A percentile compares a stretch with the other conserved stretches of the same genome.
Conservation (phyloP, 208 protist genomes). For the Herpetomonas samuelpessoai region DNA sequence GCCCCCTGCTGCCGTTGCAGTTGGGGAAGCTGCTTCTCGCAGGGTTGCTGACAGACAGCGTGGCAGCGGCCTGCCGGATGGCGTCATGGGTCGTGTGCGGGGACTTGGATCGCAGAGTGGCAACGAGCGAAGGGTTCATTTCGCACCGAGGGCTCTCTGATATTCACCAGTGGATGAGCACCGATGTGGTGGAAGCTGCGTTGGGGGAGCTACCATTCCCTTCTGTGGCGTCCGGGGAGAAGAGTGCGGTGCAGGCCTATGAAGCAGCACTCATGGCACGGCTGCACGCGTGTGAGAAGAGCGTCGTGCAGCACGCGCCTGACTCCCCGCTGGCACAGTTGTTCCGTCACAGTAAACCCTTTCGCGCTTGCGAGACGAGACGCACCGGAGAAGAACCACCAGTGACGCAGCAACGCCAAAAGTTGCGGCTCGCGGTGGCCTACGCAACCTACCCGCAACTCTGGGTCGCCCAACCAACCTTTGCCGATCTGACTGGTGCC, state of each 20-base stretch:
- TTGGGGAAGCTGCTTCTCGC: conserved; percentile 70
- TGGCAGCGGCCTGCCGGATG: conserved; percentile 11
- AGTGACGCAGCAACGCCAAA: too few relatives aligned
- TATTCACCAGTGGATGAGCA: too few relatives aligned
- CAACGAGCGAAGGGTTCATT: too few relatives aligned
- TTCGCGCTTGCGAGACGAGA: too few relatives aligned
- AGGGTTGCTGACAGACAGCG: conserved; percentile 44
- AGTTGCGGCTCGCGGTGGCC: background rate
- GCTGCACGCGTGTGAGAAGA: background rate
- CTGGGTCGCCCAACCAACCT: background rate
- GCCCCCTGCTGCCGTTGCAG: conserved; percentile 52
- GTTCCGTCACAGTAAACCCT: too few relatives aligned
- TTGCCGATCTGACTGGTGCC: background rate
- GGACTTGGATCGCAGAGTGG: too few relatives aligned
- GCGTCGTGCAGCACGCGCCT: background rate
- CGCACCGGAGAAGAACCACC: too few relatives aligned
- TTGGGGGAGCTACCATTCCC: too few relatives aligned
- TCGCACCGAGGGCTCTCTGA: too few relatives aligned
- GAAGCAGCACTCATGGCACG: background rate
- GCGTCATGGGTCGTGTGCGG: conserved; percentile 20
- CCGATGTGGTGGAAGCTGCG: too few relatives aligned
- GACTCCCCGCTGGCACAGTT: background rate
- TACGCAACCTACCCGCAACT: conserved; percentile 4
- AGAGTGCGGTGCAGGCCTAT: too few relatives aligned
- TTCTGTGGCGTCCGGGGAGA: too few relatives aligned